Evolutionary conservation across 2,329 filamentous ascomycete genomes (phyloP).

Genomic region (Cadophora sp.): DNA sequence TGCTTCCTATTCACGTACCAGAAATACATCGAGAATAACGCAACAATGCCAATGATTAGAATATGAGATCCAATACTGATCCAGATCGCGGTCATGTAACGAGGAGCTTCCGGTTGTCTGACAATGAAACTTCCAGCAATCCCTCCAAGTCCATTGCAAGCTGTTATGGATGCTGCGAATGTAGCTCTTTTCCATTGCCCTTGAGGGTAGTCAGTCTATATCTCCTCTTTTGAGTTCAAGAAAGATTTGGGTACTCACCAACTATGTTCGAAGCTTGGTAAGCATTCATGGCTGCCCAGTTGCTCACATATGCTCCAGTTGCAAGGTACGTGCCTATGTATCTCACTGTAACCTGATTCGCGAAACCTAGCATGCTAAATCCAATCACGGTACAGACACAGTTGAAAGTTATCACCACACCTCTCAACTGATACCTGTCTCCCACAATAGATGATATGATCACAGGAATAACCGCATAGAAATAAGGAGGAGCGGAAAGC

Average conservation of each 20-base stretch:
- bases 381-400: conserved; percentile 40
- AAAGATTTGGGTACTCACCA: conserved; percentile 45
- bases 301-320: conserved; percentile 79
- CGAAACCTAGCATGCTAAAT: conserved; percentile 43
- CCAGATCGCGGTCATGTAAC: conserved; percentile 71
- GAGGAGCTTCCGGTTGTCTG: conserved; percentile 63
- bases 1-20: conserved; percentile 57
- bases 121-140: conserved; percentile 78
- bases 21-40: conserved; percentile 59
- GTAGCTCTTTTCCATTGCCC: conserved; percentile 88
- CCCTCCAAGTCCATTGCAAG: conserved; percentile 79
- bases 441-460: conserved; percentile 59
- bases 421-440: conserved; percentile 58
- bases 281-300: conserved; percentile 76
- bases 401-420: conserved; percentile 43
- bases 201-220: conserved; percentile 1
- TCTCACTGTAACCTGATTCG: conserved; percentile 38
- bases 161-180: conserved; percentile 77
- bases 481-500: conserved; percentile 60
- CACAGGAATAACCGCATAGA: conserved; percentile 55
- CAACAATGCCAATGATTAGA: conserved; percentile 62
- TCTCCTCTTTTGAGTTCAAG: neutral
- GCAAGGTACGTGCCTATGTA: conserved; percentile 47
- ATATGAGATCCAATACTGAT: conserved; percentile 69
- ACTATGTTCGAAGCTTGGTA: conserved; percentile 90